Evolutionary conservation across 306 rosid genomes (phyloP).

Genomic region (Carpinus viminea): DNA sequence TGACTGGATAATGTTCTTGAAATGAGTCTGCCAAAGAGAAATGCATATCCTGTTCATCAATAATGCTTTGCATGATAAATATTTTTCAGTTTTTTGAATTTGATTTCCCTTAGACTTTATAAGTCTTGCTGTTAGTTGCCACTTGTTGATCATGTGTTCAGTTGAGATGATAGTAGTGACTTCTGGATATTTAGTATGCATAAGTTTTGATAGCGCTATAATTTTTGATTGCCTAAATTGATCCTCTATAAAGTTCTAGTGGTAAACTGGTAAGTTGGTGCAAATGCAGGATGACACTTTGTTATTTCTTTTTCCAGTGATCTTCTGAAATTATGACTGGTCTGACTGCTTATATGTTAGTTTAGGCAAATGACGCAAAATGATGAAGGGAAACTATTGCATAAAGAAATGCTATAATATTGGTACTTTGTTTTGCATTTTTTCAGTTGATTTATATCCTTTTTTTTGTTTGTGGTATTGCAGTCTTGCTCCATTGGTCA

Average conservation of each 20-base stretch:
- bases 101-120: neutral
- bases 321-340: neutral
- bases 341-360: neutral
- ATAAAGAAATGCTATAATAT: neutral
- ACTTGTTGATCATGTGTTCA: neutral
- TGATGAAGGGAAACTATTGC: neutral
- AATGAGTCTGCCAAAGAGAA: neutral
- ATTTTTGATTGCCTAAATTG: neutral
- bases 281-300: neutral
- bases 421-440: neutral
- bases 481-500: constrained; percentile 96
- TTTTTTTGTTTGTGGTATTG: constrained; percentile 19
- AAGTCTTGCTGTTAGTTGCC: neutral
- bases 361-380: neutral
- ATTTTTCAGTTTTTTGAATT: neutral
- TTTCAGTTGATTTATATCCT: neutral
- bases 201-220: neutral
- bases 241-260: neutral
- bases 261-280: neutral
- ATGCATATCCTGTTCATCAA: neutral
- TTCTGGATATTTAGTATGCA: neutral
- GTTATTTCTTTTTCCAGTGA: neutral
- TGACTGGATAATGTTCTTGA: neutral
- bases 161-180: neutral
- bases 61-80: neutral